Base-by-base conservation (phyloP, 139 green algal species). In the Micromonas pusilla region DNA sequence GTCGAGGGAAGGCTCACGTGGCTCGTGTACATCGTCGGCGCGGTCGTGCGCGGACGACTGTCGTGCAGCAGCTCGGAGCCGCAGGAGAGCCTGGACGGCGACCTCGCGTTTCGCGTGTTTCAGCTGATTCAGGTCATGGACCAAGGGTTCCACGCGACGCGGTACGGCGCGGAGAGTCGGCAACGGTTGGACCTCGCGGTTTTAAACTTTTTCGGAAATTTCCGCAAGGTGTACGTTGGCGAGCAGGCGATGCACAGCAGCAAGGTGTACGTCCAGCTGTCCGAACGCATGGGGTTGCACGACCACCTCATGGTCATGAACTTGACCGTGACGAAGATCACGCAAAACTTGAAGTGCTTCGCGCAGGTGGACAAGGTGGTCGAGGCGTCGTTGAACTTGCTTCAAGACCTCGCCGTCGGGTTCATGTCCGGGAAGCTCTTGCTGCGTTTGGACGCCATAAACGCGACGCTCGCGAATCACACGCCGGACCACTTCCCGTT, bases 351-450 rank as follows among this genome's bases (percentile, higher is more conserved):
- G 26, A 87, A 86, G 68, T 82, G 80, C 36, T 89, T 80, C 70
- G 20, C 62, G 62, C 81, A 76, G 68, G 88, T 85, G 63, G 92
- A 97, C 79, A 85, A 92, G 45, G 85, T 98, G 9, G 90, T 99
- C 25, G 84, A 93, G 52, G 62, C 85, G 3, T 96, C 94, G 16
- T 87, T 99, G 13, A 86, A 80, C 36, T 87, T 99, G 0, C 98
- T 99, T 81, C 88, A 95, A 88, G 95, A 99, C 65, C 82, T 99
- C 54, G 89, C 93, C 0, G 81, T 73, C 1, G 93, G 94, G 26
- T 99, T 97, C 89, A 97, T 97, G 93, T 94, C 85, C 71, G 93
- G 94, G 70, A 99, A 99, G 91, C 83, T 97, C 79, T 85, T 99
- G 66, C 81, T 96, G 31, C 97, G 97, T 83, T 88, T 99, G 64